Evolutionary conservation across 2,329 filamentous ascomycete genomes (phyloP).

Genomic region (Dryadomyces quercus-mongolicae): DNA sequence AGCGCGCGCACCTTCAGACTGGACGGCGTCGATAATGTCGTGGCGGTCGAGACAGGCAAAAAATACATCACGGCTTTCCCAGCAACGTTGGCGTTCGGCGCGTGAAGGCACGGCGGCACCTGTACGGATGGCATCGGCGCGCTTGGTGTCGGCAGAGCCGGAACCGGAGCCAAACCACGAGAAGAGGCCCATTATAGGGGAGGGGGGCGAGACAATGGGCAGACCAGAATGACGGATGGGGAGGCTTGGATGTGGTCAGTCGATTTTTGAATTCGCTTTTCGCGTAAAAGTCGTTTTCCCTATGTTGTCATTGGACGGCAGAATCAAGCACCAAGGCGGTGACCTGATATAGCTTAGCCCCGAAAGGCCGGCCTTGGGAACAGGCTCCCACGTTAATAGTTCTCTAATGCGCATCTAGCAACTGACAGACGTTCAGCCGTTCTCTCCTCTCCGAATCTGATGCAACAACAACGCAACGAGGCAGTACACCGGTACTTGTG

Average conservation of each 20-base stretch:
- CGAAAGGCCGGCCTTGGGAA: background rate
- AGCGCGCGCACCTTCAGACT: constrained; percentile 27
- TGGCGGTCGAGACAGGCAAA: constrained; percentile 78
- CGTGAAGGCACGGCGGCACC: constrained; percentile 70
- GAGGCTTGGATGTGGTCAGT: background rate
- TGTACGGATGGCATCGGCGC: constrained; percentile 40
- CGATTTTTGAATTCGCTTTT: background rate
- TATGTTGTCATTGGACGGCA: background rate
- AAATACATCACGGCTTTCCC: constrained; percentile 79
- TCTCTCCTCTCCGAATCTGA: background rate
- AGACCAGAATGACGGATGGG: background rate
- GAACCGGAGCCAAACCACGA: constrained; percentile 19
- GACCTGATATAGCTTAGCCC: background rate
- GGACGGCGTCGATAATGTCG: constrained; percentile 59
- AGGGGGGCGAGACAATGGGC: background rate
- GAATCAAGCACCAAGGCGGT: background rate
- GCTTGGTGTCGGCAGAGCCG: constrained; percentile 29
- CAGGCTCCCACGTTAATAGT: background rate
- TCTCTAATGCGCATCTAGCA: background rate
- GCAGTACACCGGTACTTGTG: too few relatives aligned
- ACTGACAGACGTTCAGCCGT: background rate
- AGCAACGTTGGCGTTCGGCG: constrained; percentile 71
- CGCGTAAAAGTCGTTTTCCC: background rate
- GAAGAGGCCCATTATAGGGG: constrained; percentile 36
- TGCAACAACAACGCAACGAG: too few relatives aligned